A percentile compares a stretch with the other conserved stretches of the same genome.
phyloP scores from a whole-genome alignment of 2,329 filamentous ascomycete species.

The Xenosphaeropsis pyriputrescens region DNA sequence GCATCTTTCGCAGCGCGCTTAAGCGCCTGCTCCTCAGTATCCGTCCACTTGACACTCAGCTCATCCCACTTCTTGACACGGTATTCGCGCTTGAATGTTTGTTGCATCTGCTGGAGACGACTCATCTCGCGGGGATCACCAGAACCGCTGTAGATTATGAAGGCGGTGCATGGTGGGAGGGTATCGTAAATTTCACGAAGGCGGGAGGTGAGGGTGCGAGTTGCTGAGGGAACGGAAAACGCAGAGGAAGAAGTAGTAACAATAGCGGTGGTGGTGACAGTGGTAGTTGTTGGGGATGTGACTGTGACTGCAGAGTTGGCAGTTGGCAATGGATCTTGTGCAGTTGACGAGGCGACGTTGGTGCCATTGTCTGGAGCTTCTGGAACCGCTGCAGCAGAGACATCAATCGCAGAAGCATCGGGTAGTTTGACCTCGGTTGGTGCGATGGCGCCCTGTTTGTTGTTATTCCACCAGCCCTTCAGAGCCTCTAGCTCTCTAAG shows the following conservation, averaged over 20 bases:
- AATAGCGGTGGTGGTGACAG: neutral
- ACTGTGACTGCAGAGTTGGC: neutral
- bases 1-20: constrained; percentile 39
- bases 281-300: neutral
- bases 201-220: constrained; percentile 20
- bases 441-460: constrained; percentile 17
- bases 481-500: constrained; percentile 50
- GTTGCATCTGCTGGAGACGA: constrained; percentile 42
- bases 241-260: constrained; percentile 2
- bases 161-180: constrained; percentile 48
- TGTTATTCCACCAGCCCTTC: constrained; percentile 54
- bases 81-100: constrained; percentile 48
- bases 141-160: constrained; percentile 50
- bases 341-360: too few relatives aligned
- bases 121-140: constrained; percentile 56
- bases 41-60: constrained; percentile 53
- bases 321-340: neutral
- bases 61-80: constrained; percentile 54
- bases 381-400: neutral
- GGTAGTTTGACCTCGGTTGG: constrained; percentile 2
- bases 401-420: constrained; percentile 1
- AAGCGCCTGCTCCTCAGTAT: constrained; percentile 48
- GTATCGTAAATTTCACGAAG: constrained; percentile 39
- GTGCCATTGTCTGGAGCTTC: neutral
- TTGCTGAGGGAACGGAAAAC: constrained; percentile 2